Percentiles rank a stretch among this genome's conserved stretches.
Conservation (phyloP, 306 rosid genomes). For the Lablab purpureus region DNA sequence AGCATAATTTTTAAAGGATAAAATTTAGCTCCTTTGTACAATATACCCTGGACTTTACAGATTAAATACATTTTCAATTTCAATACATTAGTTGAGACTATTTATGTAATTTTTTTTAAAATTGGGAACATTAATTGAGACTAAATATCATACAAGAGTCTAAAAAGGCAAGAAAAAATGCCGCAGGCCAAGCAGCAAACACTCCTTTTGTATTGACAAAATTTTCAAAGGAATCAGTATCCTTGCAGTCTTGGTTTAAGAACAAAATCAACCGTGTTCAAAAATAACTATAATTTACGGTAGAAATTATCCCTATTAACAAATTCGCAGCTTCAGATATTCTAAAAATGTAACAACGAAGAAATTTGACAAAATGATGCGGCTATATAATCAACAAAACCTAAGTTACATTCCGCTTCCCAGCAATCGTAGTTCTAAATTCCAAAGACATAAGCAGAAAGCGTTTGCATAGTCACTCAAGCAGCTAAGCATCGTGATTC, state of each 20-base stretch:
- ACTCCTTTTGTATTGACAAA: conserved; percentile 11
- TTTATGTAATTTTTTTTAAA: too few species aligned
- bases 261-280: conserved; percentile 10
- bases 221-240: background rate
- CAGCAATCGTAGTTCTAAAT: conserved; percentile 18
- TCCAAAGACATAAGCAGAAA: conserved; percentile 13
- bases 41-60: too few species aligned
- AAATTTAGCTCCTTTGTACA: too few species aligned
- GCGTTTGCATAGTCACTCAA: conserved; percentile 21
- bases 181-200: background rate
- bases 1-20: too few species aligned
- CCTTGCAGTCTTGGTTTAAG: background rate
- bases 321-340: conserved; percentile 36
- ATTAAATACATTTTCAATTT: too few species aligned
- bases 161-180: background rate
- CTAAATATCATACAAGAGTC: too few species aligned
- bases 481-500: conserved; percentile 38
- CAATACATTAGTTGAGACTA: too few species aligned
- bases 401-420: conserved; percentile 32
- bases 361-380: conserved; percentile 11
- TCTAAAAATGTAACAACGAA: conserved; percentile 1
- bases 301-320: conserved; percentile 11
- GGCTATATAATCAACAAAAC: conserved; percentile 21
- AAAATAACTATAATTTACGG: conserved; percentile 31
- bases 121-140: too few species aligned